Conservation (phyloP, 2,329 filamentous ascomycete species). For the Apiospora aurea region DNA sequence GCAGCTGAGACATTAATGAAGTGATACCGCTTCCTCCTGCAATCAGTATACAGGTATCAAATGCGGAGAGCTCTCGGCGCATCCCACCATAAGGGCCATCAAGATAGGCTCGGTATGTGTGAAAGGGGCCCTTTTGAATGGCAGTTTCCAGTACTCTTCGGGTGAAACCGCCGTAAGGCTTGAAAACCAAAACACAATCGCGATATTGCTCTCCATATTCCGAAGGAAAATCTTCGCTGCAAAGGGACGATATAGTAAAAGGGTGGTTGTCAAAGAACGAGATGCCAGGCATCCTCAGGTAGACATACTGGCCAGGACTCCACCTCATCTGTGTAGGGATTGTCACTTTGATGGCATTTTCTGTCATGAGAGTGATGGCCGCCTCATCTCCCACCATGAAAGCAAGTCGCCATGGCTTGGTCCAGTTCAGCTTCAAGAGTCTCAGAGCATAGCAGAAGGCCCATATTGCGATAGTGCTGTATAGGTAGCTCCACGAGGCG, state of each 20-base stretch:
- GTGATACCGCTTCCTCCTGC: slow-evolving; percentile 96
- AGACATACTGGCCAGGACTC: slow-evolving; percentile 94
- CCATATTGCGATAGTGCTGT: slow-evolving; percentile 82
- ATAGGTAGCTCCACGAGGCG: slow-evolving; percentile 89
- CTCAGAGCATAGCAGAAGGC: slow-evolving; percentile 75
- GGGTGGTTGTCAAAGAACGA: slow-evolving; percentile 92
- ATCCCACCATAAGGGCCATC: slow-evolving; percentile 96
- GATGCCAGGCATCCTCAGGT: slow-evolving; percentile 91
- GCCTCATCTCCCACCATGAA: slow-evolving; percentile 93
- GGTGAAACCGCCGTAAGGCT: slow-evolving; percentile 91
- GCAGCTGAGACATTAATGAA: slow-evolving; percentile 86
- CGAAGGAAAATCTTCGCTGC: slow-evolving; percentile 91
- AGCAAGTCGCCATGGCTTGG: slow-evolving; percentile 77
- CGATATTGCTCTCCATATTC: slow-evolving; percentile 87
- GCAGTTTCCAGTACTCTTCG: slow-evolving; percentile 83
- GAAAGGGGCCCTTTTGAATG: slow-evolving; percentile 84
- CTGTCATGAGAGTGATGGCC: slow-evolving; percentile 85
- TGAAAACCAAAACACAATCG: slow-evolving; percentile 90
- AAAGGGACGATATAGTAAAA: slow-evolving; percentile 92
- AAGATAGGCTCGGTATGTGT: slow-evolving; percentile 90
- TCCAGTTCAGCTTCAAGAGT: slow-evolving; percentile 89
- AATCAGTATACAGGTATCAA: slow-evolving; percentile 92
- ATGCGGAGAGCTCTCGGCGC: slow-evolving; percentile 86
- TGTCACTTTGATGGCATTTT: slow-evolving; percentile 95
- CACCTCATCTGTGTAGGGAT: slow-evolving; percentile 92